Percentiles rank a stretch among this genome's conserved stretches.
These are phyloP conservation scores for Calocybe indica DNA, from an alignment of 768 basidiomycete genomes.

Conservation along the genomic window DNA sequence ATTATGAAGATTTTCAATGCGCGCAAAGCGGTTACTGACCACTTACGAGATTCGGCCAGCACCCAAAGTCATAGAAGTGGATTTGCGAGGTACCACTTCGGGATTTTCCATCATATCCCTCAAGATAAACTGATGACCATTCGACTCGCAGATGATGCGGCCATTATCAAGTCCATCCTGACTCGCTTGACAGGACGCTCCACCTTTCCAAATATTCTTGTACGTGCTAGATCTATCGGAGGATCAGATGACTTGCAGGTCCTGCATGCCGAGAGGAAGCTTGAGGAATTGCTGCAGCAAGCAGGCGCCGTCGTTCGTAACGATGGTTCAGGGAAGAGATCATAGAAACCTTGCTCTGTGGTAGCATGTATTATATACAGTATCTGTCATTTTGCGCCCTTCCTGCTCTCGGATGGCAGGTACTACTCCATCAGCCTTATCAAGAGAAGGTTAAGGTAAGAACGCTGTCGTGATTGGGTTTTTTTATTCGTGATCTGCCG, in stretches of 20 bases:
- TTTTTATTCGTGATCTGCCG: no score
- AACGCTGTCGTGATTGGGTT: no score
- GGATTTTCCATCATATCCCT: neutral
- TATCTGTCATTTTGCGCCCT: no score
- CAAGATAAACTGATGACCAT: neutral
- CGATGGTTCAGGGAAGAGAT: conserved; percentile 11
- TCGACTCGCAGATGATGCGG: conserved; percentile 44
- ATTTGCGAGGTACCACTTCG: conserved; percentile 47
- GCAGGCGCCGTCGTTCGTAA: conserved; percentile 35
- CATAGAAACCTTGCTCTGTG: neutral
- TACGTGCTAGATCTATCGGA: conserved; percentile 58
- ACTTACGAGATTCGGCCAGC: conserved; percentile 55
- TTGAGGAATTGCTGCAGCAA: conserved; percentile 40
- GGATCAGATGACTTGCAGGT: conserved; percentile 56
- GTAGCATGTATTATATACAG: conserved; percentile 1
- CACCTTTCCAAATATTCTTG: conserved; percentile 74
- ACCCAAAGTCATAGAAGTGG: conserved; percentile 71
- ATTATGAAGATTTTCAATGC: conserved; percentile 45
- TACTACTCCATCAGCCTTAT: no score
- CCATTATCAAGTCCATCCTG: conserved; percentile 59
- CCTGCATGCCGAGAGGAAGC: conserved; percentile 41
- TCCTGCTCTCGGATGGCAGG: no score
- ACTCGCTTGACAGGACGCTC: conserved; percentile 56
- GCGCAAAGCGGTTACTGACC: conserved; percentile 58
- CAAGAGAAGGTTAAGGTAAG: no score